These are phyloP conservation scores for Alternaria dauci DNA, from an alignment of 2,329 filamentous ascomycete genomes.

Conservation along the genomic window DNA sequence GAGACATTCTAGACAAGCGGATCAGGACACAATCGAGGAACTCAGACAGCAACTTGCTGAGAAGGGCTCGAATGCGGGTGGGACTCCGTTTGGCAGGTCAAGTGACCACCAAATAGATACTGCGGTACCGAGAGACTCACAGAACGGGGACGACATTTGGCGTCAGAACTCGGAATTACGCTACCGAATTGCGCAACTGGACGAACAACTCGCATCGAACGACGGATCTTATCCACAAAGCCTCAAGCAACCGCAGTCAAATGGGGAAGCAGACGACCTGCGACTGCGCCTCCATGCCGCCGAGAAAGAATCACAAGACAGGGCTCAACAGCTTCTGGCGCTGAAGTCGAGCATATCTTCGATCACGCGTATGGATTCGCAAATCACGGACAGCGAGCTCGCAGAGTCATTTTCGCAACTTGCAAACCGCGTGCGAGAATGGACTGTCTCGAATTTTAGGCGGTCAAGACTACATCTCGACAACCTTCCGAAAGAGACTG, in stretches of 20 bases:
- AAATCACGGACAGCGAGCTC: slow-evolving; percentile 72
- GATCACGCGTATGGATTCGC: slow-evolving; percentile 68
- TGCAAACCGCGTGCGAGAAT: slow-evolving; percentile 75
- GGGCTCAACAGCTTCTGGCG: slow-evolving; percentile 69
- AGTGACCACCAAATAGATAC: neutral
- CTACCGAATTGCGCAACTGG: slow-evolving; percentile 32
- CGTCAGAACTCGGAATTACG: slow-evolving; percentile 38
- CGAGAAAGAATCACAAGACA: slow-evolving; percentile 65
- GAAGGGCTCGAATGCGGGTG: slow-evolving; percentile 7
- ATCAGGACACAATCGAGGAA: slow-evolving; percentile 29
- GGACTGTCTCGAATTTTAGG: slow-evolving; percentile 75
- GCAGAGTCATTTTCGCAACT: slow-evolving; percentile 68
- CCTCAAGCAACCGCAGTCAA: slow-evolving; percentile 3
- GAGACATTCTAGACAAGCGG: slow-evolving; percentile 30
- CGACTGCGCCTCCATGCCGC: slow-evolving; percentile 41
- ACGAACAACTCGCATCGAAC: slow-evolving; percentile 35
- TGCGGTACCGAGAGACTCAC: neutral
- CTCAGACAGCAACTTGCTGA: slow-evolving; percentile 27
- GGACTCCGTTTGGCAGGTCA: slow-evolving; percentile 5
- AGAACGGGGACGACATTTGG: slow-evolving; percentile 20
- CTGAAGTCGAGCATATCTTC: slow-evolving; percentile 77
- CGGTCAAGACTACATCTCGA: slow-evolving; percentile 61
- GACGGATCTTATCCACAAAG: slow-evolving; percentile 18
- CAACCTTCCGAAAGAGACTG: slow-evolving; percentile 27
- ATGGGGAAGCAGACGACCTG: slow-evolving; percentile 40